Evolutionary conservation across 225 moss, liverwort and hornwort species (phyloP), one percentile per base, ranked within the genome.

Genomic region (Asterella californica): DNA sequence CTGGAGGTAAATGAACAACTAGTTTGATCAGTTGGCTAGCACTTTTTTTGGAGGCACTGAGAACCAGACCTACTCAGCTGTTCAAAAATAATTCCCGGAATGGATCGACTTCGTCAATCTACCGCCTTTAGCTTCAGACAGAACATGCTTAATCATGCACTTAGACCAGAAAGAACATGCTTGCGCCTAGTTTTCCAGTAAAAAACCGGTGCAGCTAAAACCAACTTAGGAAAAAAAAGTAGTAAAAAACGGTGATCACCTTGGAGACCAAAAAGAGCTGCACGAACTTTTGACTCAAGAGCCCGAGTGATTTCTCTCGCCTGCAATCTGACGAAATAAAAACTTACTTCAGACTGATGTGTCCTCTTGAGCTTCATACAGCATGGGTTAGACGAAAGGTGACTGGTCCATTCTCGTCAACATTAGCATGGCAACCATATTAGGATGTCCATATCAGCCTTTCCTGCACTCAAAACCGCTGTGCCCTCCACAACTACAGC

Each of bases 211-310:
- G 57, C 57, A 57, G 57, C 57, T 57, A 24, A 57, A 61, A 61
- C n/a, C 19, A 27, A 27, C 0, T 10, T 10, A 14, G 5, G 12
- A 52, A 52, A 52, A 52, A 4, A 52, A 52, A 52, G 61, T 18
- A 27, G 5, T 46, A 33, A 55, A 52, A 32, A 78, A 64, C 30
- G 69, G 34, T 19, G 17, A 49, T 62, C 82, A 94, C 96, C 94
- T 93, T 86, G 33, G 97, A 99, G 50, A 93, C 91, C 48, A 99
- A 87, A 80, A 99, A 99, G 0, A 99, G 91, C 76, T 99, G 97
- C 42, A 99, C 94, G 77, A 99, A 99, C 80, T 99, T 99, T 75
- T 93, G 94, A 80, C 94, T 95, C 10, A 99, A 86, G 47, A 94
- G 90, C 15, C 97, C 97, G 72, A 99, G 76, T 68, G 95, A 99